Evolutionary conservation across 768 basidiomycete genomes (phyloP).

Genomic region (Calocera viscosa): DNA sequence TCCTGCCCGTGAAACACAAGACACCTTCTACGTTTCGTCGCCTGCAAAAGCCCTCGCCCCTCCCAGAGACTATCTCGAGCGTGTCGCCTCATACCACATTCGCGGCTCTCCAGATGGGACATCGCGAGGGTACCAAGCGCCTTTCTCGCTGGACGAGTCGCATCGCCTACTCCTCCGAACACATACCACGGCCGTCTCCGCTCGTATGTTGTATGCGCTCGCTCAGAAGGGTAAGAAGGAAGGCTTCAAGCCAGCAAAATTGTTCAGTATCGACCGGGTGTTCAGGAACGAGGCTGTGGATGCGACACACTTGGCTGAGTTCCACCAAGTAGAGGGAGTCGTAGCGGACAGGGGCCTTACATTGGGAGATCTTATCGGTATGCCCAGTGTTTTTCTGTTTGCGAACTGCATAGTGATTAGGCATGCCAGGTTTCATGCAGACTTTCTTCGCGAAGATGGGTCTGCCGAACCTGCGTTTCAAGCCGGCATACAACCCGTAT

Average conservation of each 20-base stretch:
- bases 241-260: slow-evolving; percentile 80
- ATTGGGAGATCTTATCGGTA: slow-evolving; percentile 88
- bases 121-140: slow-evolving; percentile 80
- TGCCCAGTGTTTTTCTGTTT: slow-evolving; percentile 17
- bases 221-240: slow-evolving; percentile 58
- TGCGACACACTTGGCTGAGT: slow-evolving; percentile 95
- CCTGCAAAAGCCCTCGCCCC: slow-evolving; percentile 65
- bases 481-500: slow-evolving; percentile 97
- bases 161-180: slow-evolving; percentile 86
- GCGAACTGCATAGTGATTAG: background rate
- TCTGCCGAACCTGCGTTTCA: slow-evolving; percentile 85
- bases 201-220: slow-evolving; percentile 86
- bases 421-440: slow-evolving; percentile 80
- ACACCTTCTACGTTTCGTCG: slow-evolving; percentile 98
- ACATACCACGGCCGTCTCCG: slow-evolving; percentile 91
- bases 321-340: slow-evolving; percentile 99
- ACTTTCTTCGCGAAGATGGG: slow-evolving; percentile 99
- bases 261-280: slow-evolving; percentile 96
- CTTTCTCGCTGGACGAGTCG: slow-evolving; percentile 88
- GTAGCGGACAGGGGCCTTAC: slow-evolving; percentile 90
- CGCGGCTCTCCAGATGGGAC: slow-evolving; percentile 68
- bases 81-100: slow-evolving; percentile 72
- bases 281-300: slow-evolving; percentile 99
- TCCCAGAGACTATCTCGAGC: slow-evolving; percentile 69
- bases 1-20: slow-evolving; percentile 92